Evolutionary conservation across 1,284 basidiomycete species (phyloP).

Genomic region (Moesziomyces aphidis): DNA sequence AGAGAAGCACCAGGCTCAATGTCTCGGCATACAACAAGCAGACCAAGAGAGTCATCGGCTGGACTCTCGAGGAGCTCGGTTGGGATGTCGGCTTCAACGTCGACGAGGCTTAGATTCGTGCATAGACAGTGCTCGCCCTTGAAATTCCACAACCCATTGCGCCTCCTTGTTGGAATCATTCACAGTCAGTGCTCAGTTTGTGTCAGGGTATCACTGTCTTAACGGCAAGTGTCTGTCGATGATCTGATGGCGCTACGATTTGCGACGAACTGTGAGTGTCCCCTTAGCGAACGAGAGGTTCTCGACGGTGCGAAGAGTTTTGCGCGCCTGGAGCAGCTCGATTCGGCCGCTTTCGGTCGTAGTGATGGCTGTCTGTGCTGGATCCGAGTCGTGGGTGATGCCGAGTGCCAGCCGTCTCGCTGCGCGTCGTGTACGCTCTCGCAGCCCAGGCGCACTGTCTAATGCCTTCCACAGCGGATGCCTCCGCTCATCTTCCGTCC

Average conservation of each 20-base stretch:
- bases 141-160: too few relatives aligned
- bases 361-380: slow-evolving; percentile 16
- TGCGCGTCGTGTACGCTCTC: slow-evolving; percentile 39
- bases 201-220: not conserved
- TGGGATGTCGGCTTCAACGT: slow-evolving; percentile 49
- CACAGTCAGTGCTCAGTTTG: not conserved
- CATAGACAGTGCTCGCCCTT: not conserved
- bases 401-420: slow-evolving; percentile 45
- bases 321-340: slow-evolving; percentile 18
- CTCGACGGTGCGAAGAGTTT: slow-evolving; percentile 25
- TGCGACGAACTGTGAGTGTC: slow-evolving; percentile 11
- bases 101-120: not conserved
- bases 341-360: slow-evolving; percentile 15
- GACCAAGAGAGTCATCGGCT: slow-evolving; percentile 37
- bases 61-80: slow-evolving; percentile 54
- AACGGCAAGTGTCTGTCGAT: too few relatives aligned
- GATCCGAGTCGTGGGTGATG: slow-evolving; percentile 29
- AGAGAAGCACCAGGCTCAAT: slow-evolving; percentile 38
- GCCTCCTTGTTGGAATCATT: not conserved
- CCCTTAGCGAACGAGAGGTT: slow-evolving; percentile 47
- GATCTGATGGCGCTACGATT: not conserved
- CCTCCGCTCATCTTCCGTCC: too few relatives aligned
- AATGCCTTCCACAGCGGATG: slow-evolving; percentile 34
- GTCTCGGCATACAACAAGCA: slow-evolving; percentile 29
- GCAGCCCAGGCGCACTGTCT: slow-evolving; percentile 35